Evolutionary conservation across 108 stramenopile species (phyloP), one percentile per base, ranked within the genome.

Genomic region (Poteriospumella lacustris): DNA sequence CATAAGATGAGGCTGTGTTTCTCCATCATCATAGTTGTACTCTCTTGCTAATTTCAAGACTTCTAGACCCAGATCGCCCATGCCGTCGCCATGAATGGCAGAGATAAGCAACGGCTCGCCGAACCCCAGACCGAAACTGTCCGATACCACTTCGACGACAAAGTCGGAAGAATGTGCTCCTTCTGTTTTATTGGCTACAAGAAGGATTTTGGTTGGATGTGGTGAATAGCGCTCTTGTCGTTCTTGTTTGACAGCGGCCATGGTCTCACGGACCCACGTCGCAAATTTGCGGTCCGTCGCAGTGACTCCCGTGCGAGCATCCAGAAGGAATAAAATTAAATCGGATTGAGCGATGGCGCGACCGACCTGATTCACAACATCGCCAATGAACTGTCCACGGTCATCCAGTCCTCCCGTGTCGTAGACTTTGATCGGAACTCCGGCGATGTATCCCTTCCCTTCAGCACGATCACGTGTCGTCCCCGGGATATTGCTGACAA

Each of bases 341-440:
- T 64, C 60, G 36, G 12, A 9, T 34, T 64, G 60, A 31, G 9
- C 36, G 5, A 64, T 12, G 15, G 60, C 60, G 5, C 5, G 5
- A 12, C 9, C 3, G 5, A 64, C 60, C 36, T 73, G 70, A 24
- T 73, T 33, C 33, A 42, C 31, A 73, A 73, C 42, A 73, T 73
- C 41, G 28, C 12, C 3, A 73, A 24, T 52, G 29, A 73, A n/a
- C 3, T 33, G 5, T 9, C 70, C 47, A 29, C 47, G 15, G 36
- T 73, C 92, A 85, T 94, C 92, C n/a, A 92, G 88, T 36, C 94
- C 94, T 1, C 92, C 94, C 39, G 94, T 95, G 72, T 95, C 94
- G 43, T 92, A 84, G 33, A 95, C 77, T 31, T 80, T 80, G 79
- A 95, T 92, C n/a, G 77, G 77, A 2, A 88, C 86, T 26, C 91